phyloP scores from a whole-genome alignment of 176 grass and related monocot species.

The sorghum (Sorghum bicolor) region DNA sequence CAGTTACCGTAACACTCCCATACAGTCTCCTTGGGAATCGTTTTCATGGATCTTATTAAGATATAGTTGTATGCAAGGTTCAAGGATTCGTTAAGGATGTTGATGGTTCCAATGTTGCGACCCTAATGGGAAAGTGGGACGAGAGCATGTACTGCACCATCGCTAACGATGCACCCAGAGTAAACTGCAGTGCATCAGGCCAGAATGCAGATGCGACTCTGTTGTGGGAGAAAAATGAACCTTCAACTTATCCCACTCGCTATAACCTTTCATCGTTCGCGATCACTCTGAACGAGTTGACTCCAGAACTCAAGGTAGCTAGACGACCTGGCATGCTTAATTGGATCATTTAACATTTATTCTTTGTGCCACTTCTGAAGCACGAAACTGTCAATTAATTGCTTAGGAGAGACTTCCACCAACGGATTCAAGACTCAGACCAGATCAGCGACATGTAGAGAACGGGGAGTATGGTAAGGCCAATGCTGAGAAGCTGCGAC shows the following conservation, averaged over 20 bases:
- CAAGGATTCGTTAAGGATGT: conserved; percentile 60
- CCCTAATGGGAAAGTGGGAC: conserved; percentile 81
- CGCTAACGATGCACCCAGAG: conserved; percentile 34
- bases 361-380: background rate
- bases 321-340: background rate
- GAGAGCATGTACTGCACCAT: conserved; percentile 54
- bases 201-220: conserved; percentile 44
- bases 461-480: conserved; percentile 86
- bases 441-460: conserved; percentile 79
- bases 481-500: conserved; percentile 69
- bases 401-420: conserved; percentile 83
- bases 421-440: conserved; percentile 89
- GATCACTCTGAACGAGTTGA: conserved; percentile 80
- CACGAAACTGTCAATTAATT: background rate
- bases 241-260: conserved; percentile 65
- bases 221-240: conserved; percentile 76
- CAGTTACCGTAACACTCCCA: background rate
- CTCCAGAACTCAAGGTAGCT: conserved; percentile 57
- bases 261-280: conserved; percentile 91
- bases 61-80: conserved; percentile 53
- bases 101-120: conserved; percentile 53
- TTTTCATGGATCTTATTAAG: conserved; percentile 35
- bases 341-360: background rate
- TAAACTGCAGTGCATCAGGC: conserved; percentile 22
- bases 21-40: background rate